A percentile compares a stretch with the other conserved stretches of the same genome.
These are phyloP conservation scores for Agrostemma githago DNA, from an alignment of 148 eudicot species.

Conservation along the genomic window DNA sequence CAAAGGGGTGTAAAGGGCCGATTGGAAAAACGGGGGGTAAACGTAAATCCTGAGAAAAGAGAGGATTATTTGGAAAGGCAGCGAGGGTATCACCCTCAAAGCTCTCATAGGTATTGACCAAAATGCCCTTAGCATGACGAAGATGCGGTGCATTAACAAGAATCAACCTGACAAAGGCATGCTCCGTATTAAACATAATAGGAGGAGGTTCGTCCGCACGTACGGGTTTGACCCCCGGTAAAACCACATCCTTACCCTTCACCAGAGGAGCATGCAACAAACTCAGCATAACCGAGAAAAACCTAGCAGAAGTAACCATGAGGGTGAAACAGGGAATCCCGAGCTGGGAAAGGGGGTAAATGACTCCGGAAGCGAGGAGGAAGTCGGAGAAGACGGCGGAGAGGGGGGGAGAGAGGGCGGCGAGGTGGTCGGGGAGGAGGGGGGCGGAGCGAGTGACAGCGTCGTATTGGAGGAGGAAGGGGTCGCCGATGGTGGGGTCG, in stretches of 20 bases:
- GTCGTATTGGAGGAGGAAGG: conserved; percentile 30
- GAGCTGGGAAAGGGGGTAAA: neutral
- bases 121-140: conserved; percentile 17
- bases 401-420: conserved; percentile 21
- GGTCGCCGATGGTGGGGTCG: conserved; percentile 17
- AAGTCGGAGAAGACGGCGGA: conserved; percentile 34
- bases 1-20: conserved; percentile 23
- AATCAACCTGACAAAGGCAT: conserved; percentile 14
- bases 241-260: conserved; percentile 10
- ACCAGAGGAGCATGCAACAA: conserved; percentile 8
- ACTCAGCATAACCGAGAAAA: conserved; percentile 23
- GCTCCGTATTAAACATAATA: conserved; percentile 16
- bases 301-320: conserved; percentile 31
- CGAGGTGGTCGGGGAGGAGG: conserved; percentile 25
- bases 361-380: conserved; percentile 25
- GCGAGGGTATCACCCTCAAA: conserved; percentile 32
- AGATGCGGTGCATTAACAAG: conserved; percentile 20
- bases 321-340: conserved; percentile 23
- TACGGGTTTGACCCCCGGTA: conserved; percentile 28
- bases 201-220: conserved; percentile 27
- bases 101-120: conserved; percentile 26
- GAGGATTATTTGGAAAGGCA: conserved; percentile 20
- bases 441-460: conserved; percentile 28
- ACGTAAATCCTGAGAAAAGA: conserved; percentile 3
- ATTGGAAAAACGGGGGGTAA: conserved; percentile 29